Base-by-base conservation (phyloP, 768 basidiomycete genomes). In the Lactarius sanguifluus region DNA sequence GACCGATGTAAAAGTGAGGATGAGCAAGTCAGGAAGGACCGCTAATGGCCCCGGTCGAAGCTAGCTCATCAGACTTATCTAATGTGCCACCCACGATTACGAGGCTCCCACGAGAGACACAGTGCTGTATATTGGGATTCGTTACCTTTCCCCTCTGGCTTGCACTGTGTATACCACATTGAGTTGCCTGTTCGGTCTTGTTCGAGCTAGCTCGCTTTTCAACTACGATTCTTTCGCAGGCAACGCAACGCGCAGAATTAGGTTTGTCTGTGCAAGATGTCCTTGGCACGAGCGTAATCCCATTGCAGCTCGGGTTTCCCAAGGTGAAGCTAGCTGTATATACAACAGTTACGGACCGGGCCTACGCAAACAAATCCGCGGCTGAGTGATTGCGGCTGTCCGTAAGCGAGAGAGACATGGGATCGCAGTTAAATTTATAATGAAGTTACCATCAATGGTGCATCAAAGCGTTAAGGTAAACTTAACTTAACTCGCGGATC, bases 11-110 rank as follows among this genome's bases (percentile, higher is more conserved):
- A 61, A 67, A 72, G 72, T 63, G 70, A 68, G 61, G 70, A 70
- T 9, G 58, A 63, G 71, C 74, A 69, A 74, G 74, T 64, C 71
- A 74, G 70, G 57, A 75, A 79, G 78, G 73, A 79, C 77, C 64
- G 59, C 43, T 72, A 70, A 70, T 70, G 28, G 32, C 55, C 45
- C 3, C 5, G 41, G 50, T 62, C 32, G 57, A 59, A 36, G 38
- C 62, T 9, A 64, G 40, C 32, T 43, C 57, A 57, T 63, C 12
- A 36, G 41, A 55, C 40, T 55, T 54, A 64, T 56, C 62, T 64
- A 64, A 56, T 12, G 41, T 41, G 1, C 52, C 34, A 28, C 50
- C 61, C 66, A 45, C 43, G 41, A 23, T 66, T 57, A 61, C 32
- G 65, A 61, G 59, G 32, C 58, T 41, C 43, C 43, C 9, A 57